These are phyloP conservation scores for Microdochium bolleyi DNA, from an alignment of 2,329 filamentous ascomycete genomes.

Conservation along the genomic window DNA sequence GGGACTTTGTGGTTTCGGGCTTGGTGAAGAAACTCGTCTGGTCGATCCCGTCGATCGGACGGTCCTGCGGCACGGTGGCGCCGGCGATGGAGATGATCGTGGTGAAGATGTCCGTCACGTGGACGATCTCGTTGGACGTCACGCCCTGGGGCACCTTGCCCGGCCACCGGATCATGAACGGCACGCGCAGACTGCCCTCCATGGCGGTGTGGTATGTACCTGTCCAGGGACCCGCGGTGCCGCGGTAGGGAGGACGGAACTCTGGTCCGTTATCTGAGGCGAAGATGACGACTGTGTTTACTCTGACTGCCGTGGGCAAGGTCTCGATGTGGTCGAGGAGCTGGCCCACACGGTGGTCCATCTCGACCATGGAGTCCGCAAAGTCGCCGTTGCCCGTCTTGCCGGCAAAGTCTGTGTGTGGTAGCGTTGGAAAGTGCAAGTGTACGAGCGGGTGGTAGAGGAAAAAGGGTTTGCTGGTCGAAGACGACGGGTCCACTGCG, in stretches of 20 bases:
- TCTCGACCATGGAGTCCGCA: slow-evolving; percentile 23
- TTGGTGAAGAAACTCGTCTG: slow-evolving; percentile 17
- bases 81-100: slow-evolving; percentile 18
- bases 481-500: slow-evolving; percentile 2
- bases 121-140: slow-evolving; percentile 21
- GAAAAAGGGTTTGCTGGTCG: slow-evolving; percentile 15
- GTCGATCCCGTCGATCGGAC: slow-evolving; percentile 21
- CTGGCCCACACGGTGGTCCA: slow-evolving; percentile 22
- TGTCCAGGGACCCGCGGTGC: slow-evolving; percentile 23
- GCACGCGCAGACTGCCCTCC: slow-evolving; percentile 25
- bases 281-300: slow-evolving; percentile 25
- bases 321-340: slow-evolving; percentile 21
- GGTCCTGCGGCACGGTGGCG: slow-evolving; percentile 10
- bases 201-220: slow-evolving; percentile 27
- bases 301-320: slow-evolving; percentile 10
- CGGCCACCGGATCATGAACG: slow-evolving; percentile 25
- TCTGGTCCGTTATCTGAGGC: slow-evolving; percentile 26
- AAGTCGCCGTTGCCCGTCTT: slow-evolving; percentile 21
- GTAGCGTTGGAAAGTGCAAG: slow-evolving; percentile 23
- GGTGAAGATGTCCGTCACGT: slow-evolving; percentile 23
- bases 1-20: slow-evolving; percentile 8
- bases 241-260: slow-evolving; percentile 20
- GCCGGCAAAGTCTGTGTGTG: slow-evolving; percentile 18
- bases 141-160: slow-evolving; percentile 14
- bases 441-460: slow-evolving; percentile 24